A percentile compares a stretch with the other conserved stretches of the same genome.
These are phyloP conservation scores for Gliomastix tumulicola DNA, from an alignment of 2,329 filamentous ascomycete species.

Conservation along the genomic window DNA sequence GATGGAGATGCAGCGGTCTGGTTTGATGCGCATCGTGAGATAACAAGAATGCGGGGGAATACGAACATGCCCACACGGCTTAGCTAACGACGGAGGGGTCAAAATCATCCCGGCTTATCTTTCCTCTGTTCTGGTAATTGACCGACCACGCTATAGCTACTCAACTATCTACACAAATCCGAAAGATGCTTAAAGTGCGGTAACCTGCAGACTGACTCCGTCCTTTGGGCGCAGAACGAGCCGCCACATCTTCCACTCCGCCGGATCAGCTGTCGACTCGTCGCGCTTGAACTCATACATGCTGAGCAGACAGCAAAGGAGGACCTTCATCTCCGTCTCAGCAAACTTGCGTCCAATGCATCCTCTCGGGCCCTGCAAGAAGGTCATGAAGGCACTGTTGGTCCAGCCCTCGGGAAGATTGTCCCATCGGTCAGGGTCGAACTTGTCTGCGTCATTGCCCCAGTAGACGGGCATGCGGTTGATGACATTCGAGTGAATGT, in stretches of 20 bases:
- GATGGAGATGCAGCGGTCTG: no score
- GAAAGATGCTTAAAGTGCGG: no score
- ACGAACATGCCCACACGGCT: no score
- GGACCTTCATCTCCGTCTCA: conserved; percentile 22
- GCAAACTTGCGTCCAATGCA: conserved; percentile 22
- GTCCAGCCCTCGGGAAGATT: conserved; percentile 25
- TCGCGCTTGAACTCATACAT: conserved; percentile 25
- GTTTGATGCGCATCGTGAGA: no score
- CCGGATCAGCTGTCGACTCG: conserved; percentile 26
- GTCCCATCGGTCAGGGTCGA: conserved; percentile 34
- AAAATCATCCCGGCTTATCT: no score
- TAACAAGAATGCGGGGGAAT: no score
- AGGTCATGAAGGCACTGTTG: conserved; percentile 23
- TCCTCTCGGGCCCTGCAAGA: conserved; percentile 18
- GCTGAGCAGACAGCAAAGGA: conserved; percentile 21
- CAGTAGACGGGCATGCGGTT: conserved; percentile 30
- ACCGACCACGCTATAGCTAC: no score
- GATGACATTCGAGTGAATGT: conserved; percentile 32
- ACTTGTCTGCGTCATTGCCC: conserved; percentile 28
- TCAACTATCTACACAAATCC: no score
- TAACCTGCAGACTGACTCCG: conserved; percentile 29
- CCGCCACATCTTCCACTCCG: conserved; percentile 40
- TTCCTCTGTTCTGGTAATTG: no score
- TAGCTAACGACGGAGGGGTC: no score
- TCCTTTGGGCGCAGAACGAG: conserved; percentile 35